These are phyloP conservation scores for Osmozyma mogii DNA, from an alignment of 805 yeast species.

Conservation along the genomic window DNA sequence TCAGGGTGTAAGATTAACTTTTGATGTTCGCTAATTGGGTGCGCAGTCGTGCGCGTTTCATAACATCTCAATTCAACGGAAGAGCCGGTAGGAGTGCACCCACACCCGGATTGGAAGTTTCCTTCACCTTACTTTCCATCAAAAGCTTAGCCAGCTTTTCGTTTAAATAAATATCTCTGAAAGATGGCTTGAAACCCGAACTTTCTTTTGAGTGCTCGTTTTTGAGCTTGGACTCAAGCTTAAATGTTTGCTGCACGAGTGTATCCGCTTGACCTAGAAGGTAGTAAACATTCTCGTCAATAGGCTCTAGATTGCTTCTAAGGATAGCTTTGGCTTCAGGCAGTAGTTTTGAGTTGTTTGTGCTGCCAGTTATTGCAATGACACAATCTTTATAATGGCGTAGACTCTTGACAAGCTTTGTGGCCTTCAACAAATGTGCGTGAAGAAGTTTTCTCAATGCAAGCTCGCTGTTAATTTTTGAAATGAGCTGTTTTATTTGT, in stretches of 20 bases:
- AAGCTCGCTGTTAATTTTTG: conserved; percentile 37
- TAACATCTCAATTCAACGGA: background rate
- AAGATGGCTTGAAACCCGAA: conserved; percentile 18
- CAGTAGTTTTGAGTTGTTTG: conserved; percentile 13
- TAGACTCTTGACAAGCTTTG: conserved; percentile 4
- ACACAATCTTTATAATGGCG: no score
- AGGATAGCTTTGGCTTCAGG: conserved; percentile 18
- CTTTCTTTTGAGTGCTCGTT: conserved; percentile 12
- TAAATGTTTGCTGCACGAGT: conserved; percentile 23
- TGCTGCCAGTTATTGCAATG: conserved; percentile 8
- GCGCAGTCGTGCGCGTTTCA: conserved; percentile 10
- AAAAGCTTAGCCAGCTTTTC: conserved; percentile 21
- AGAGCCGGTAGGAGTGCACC: no score
- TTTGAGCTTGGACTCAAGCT: conserved; percentile 18
- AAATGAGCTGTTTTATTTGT: conserved; percentile 23
- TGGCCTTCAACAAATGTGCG: conserved; percentile 15
- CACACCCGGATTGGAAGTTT: background rate
- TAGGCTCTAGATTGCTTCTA: conserved; percentile 30
- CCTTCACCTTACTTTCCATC: conserved; percentile 6
- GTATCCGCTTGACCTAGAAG: conserved; percentile 35
- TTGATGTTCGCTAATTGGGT: conserved; percentile 13
- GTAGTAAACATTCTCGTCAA: conserved; percentile 41
- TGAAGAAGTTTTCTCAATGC: conserved; percentile 33
- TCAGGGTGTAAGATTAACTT: no score
- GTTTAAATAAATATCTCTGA: conserved; percentile 33